These are phyloP conservation scores for Gnaphalium uliginosum DNA, from an alignment of 129 eudicot genomes.

Conservation along the genomic window DNA sequence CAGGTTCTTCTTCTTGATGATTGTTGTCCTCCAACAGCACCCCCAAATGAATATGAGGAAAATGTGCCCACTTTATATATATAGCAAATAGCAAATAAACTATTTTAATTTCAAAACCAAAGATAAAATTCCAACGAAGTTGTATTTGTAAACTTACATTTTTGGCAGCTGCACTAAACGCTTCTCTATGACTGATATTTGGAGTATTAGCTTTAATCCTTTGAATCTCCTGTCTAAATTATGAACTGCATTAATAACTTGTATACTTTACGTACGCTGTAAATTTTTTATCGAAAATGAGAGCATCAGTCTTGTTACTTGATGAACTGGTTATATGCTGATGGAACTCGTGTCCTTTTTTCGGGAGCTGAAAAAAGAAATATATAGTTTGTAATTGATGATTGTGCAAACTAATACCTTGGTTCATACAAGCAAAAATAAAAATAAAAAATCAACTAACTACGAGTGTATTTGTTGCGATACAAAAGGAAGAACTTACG, in stretches of 20 bases:
- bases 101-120: too few species aligned
- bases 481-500: constrained; percentile 30
- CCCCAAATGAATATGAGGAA: constrained; percentile 88
- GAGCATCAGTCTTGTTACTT: constrained; percentile 35
- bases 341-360: constrained; percentile 90
- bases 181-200: constrained; percentile 93
- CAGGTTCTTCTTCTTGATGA: constrained; percentile 46
- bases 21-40: constrained; percentile 75
- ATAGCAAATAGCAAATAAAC: not conserved
- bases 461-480: not conserved
- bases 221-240: constrained; percentile 81
- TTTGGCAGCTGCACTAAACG: constrained; percentile 86
- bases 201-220: constrained; percentile 93
- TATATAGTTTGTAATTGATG: too few species aligned
- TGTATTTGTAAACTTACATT: constrained; percentile 25
- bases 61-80: constrained; percentile 82
- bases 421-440: not conserved
- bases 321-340: constrained; percentile 90
- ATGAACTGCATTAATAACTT: not conserved
- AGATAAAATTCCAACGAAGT: too few species aligned
- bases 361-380: constrained; percentile 63
- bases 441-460: too few species aligned
- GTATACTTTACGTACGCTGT: not conserved
- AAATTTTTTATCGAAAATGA: not conserved
- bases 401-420: too few species aligned